Evolutionary conservation across 768 basidiomycete genomes (phyloP).

Genomic region (Leucocoprinus birnbaumii): DNA sequence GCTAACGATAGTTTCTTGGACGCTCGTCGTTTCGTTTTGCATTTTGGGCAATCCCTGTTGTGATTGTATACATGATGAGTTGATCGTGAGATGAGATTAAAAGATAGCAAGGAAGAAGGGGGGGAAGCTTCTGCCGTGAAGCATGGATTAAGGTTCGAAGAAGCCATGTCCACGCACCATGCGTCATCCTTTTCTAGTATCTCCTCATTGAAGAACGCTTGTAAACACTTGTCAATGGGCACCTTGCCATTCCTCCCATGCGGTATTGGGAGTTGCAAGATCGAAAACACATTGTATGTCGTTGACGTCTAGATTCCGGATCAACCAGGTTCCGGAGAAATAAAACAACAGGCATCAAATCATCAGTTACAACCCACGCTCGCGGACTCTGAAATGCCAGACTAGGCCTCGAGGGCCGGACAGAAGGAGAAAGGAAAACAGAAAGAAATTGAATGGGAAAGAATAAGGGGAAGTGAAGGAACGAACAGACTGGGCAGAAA

Average conservation of each 20-base stretch:
- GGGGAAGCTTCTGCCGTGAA: background rate
- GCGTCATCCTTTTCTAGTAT: conserved; percentile 91
- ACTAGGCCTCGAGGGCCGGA: background rate
- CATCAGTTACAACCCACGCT: background rate
- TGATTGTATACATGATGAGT: background rate
- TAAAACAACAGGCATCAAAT: conserved; percentile 2
- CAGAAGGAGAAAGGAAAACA: background rate
- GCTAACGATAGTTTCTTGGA: conserved; percentile 87
- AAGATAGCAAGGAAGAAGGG: background rate
- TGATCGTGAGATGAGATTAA: background rate
- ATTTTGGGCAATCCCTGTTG: conserved; percentile 88
- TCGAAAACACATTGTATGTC: conserved; percentile 96
- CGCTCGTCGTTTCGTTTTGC: conserved; percentile 85
- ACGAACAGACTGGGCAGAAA: no score
- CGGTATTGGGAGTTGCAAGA: conserved; percentile 88
- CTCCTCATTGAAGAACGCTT: conserved; percentile 88
- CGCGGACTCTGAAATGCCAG: conserved; percentile 4
- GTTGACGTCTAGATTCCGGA: conserved; percentile 77
- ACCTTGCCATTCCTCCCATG: conserved; percentile 57
- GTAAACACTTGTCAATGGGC: conserved; percentile 76
- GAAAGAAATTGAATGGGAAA: background rate
- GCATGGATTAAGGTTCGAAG: background rate
- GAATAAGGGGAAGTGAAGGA: no score
- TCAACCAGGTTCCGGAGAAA: conserved; percentile 1
- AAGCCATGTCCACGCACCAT: conserved; percentile 55